These are phyloP conservation scores for Pseudogymnoascus sp. DNA, from an alignment of 2,329 filamentous ascomycete genomes.

Conservation along the genomic window DNA sequence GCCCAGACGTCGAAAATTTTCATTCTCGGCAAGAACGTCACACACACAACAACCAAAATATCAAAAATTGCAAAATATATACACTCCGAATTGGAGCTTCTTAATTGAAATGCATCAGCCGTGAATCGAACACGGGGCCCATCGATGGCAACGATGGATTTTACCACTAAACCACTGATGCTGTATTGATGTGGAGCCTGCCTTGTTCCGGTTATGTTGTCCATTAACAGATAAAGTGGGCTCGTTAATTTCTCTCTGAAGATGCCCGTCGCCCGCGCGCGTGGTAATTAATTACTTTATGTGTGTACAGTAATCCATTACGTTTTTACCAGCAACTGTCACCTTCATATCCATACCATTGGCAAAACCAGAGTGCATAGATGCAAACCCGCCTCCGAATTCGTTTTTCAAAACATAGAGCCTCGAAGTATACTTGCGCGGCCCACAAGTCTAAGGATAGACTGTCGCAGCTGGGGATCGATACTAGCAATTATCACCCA, in stretches of 20 bases:
- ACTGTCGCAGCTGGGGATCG: background rate
- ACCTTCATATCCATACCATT: background rate
- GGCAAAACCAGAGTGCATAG: background rate
- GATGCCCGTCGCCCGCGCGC: background rate
- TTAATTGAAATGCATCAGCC: slow-evolving; percentile 13
- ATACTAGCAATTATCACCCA: background rate
- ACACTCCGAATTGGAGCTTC: background rate
- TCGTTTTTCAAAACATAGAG: background rate
- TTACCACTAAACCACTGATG: slow-evolving; percentile 12
- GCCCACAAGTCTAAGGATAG: background rate
- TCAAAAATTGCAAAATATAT: background rate
- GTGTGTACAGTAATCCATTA: background rate
- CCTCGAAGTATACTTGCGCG: background rate
- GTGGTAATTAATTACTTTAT: background rate
- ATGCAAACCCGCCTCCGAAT: background rate
- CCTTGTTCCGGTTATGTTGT: background rate
- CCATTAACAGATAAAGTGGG: background rate
- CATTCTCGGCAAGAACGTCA: background rate
- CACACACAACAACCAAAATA: background rate
- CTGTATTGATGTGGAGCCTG: background rate
- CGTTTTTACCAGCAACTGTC: background rate
- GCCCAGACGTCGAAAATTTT: background rate
- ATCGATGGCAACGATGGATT: slow-evolving; percentile 34
- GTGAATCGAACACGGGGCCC: slow-evolving; percentile 31
- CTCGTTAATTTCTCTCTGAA: background rate